Evolutionary conservation across 2,329 filamentous ascomycete species (phyloP), one percentile per base, ranked within the genome.

Genomic region (Aspergillus vadensis): DNA sequence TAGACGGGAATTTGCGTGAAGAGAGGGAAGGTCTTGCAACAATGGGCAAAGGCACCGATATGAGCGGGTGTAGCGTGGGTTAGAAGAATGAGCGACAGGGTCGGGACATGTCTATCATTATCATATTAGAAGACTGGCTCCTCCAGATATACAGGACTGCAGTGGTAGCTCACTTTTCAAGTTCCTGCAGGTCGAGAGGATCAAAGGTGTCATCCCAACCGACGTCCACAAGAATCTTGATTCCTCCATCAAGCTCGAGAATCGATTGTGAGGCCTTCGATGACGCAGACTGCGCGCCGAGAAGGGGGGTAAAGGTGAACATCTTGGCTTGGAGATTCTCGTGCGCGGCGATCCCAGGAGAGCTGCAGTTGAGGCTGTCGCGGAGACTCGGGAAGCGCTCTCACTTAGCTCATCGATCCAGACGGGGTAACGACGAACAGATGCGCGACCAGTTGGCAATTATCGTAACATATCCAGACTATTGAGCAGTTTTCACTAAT

Each of bases 151-250:
- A 21, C 39, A 48, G 21, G 14, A n/a, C 12, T n/a, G 15, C 25
- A 7, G 47, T 12, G 25, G 62, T 23, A 12, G 39, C 83, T 67
- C 85, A 96, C 90, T 92, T 95, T 79, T 98, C 94, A 63, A 99
- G 85, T 78, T 95, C 91, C 69, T 88, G 88, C 55, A 99, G 86
- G 81, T 91, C 90, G 63, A 86, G 85, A 32, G 87, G 86, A 72
- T 96, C 90, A 74, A 99, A 98, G 2, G 86, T 85, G 74, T 96
- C 92, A 74, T 98, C 93, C 95, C 95, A 99, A 62, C 95, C 95
- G 48, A 97, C 89, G 74, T 97, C 94, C 39, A 99, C 87, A 57
- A 99, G 85, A 55, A 99, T 87, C 77, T 98, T 98, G 79, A 99
- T 90, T 61, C 94, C 95, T 65, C 94, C 94, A 80, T 99, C 95